A percentile compares a stretch with the other conserved stretches of the same genome.
Conservation (phyloP, 2,329 filamentous ascomycete species). For the Cladophialophora bantiana region DNA sequence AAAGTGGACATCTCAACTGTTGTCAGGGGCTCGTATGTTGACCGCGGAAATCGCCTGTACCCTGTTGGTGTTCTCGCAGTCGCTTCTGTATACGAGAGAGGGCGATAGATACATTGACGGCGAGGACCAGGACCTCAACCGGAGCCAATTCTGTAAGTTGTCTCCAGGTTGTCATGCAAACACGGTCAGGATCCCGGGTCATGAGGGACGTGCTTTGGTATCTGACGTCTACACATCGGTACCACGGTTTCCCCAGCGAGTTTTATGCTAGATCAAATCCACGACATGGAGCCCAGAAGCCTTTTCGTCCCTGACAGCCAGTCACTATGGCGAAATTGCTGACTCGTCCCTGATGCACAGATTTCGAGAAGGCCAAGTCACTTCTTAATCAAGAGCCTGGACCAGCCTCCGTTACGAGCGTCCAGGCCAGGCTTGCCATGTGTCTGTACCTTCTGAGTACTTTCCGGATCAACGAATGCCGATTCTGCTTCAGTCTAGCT, state of each 20-base stretch:
- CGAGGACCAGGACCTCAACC: constrained; percentile 28
- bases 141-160: constrained; percentile 29
- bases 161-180: no score
- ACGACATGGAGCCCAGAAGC: neutral
- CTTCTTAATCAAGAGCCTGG: constrained; percentile 52
- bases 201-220: no score
- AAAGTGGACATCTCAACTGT: constrained; percentile 50
- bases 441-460: constrained; percentile 62
- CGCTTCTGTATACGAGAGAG: constrained; percentile 34
- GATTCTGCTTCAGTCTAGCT: constrained; percentile 61
- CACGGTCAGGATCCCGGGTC: neutral
- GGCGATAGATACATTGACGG: constrained; percentile 30
- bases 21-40: constrained; percentile 43
- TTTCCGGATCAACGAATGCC: constrained; percentile 62
- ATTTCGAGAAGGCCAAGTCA: constrained; percentile 37
- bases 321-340: neutral
- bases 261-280: no score
- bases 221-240: neutral
- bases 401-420: constrained; percentile 57
- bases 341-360: constrained; percentile 2
- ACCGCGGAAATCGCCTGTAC: constrained; percentile 46
- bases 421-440: constrained; percentile 61
- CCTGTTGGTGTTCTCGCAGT: constrained; percentile 44
- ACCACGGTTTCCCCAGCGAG: no score
- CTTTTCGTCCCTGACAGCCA: no score